phyloP scores from a whole-genome alignment of 352 stramenopile genomes.

The Globisporangium paroecandrum region DNA sequence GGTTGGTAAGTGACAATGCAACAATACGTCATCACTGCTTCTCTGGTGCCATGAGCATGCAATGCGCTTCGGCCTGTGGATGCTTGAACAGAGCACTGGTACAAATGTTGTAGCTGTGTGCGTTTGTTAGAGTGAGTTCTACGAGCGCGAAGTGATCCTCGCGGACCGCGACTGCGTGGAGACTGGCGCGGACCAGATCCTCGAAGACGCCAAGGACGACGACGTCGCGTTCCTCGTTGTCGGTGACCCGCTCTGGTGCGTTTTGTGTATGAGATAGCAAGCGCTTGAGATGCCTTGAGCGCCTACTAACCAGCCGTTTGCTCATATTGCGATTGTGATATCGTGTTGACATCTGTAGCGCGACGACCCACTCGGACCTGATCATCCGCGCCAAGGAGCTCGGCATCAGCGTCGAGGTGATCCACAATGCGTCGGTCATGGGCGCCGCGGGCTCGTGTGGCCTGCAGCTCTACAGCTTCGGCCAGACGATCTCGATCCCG shows the following conservation, averaged over 20 bases:
- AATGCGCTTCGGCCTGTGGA: background rate
- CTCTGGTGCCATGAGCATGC: background rate
- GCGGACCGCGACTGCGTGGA: conserved; percentile 96
- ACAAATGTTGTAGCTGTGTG: background rate
- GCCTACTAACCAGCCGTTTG: background rate
- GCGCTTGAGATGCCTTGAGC: background rate
- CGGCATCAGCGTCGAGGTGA: conserved; percentile 93
- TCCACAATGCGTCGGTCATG: conserved; percentile 99
- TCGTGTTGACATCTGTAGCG: conserved; percentile 34
- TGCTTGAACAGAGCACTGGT: background rate
- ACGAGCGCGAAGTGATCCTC: conserved; percentile 88
- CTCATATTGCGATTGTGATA: background rate
- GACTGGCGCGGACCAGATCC: conserved; percentile 95
- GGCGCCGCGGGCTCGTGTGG: conserved; percentile 93
- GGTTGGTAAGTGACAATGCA: conserved; percentile 51
- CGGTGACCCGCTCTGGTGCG: conserved; percentile 94
- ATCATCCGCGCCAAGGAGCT: conserved; percentile 93
- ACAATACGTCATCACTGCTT: background rate
- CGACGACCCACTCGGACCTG: conserved; percentile 98
- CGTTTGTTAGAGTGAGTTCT: conserved; percentile 89
- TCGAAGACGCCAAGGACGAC: conserved; percentile 85
- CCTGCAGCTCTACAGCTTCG: conserved; percentile 98
- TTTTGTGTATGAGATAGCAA: background rate
- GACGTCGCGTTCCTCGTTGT: conserved; percentile 98
- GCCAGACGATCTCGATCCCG: conserved; percentile 97